Evolutionary conservation across 2,329 filamentous ascomycete species (phyloP).

Genomic region (Teratosphaeria zuluensis): DNA sequence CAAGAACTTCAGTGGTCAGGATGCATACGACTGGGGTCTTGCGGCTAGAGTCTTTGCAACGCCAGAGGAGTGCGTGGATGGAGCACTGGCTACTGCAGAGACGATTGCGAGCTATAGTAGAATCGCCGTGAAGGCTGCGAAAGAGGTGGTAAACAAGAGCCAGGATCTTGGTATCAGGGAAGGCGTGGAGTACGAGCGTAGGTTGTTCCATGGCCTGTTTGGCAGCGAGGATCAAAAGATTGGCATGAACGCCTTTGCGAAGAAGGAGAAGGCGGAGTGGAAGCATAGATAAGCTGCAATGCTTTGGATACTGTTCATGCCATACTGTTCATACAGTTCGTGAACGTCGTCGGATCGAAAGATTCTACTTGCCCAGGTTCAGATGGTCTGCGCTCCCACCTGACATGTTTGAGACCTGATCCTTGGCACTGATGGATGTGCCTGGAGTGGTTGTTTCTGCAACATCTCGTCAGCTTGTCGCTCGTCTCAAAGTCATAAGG

Average conservation of each 20-base stretch:
- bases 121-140: slow-evolving; percentile 80
- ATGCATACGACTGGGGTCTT: slow-evolving; percentile 85
- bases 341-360: not conserved
- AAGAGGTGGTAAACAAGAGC: slow-evolving; percentile 99
- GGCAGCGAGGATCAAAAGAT: slow-evolving; percentile 96
- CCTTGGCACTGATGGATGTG: slow-evolving; percentile 14
- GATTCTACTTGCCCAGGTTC: slow-evolving; percentile 18
- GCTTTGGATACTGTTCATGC: not conserved
- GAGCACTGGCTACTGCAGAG: slow-evolving; percentile 71
- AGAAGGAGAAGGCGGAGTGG: slow-evolving; percentile 92
- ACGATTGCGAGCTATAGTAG: slow-evolving; percentile 79
- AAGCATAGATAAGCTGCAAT: slow-evolving; percentile 52
- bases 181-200: slow-evolving; percentile 88
- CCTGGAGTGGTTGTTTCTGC: slow-evolving; percentile 13
- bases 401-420: slow-evolving; percentile 21
- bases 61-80: slow-evolving; percentile 73
- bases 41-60: slow-evolving; percentile 72
- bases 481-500: not conserved
- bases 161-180: slow-evolving; percentile 81
- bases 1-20: slow-evolving; percentile 68
- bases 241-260: slow-evolving; percentile 82
- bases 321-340: not conserved
- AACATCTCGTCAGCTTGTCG: not conserved
- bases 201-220: slow-evolving; percentile 87
- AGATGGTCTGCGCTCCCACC: slow-evolving; percentile 23